phyloP scores from a whole-genome alignment of 805 yeast genomes.

The Candida multigemmis region DNA sequence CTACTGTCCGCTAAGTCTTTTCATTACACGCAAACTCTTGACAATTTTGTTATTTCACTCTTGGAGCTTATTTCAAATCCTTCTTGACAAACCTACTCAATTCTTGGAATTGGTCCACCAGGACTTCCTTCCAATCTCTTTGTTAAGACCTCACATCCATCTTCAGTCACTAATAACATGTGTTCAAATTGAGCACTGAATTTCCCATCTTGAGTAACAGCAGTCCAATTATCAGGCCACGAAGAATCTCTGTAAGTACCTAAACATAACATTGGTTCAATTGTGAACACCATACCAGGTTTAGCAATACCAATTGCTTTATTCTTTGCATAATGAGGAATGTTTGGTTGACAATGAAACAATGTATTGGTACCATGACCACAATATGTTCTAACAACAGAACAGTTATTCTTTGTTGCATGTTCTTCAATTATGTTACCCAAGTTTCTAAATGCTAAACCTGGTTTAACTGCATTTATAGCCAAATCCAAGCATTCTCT shows the following conservation, averaged over 20 bases:
- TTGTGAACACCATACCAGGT: constrained; percentile 94
- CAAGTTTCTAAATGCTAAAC: constrained; percentile 73
- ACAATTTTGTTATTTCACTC: too few relatives aligned
- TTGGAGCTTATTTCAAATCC: too few relatives aligned
- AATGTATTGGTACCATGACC: constrained; percentile 88
- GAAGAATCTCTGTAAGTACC: constrained; percentile 73
- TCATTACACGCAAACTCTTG: too few relatives aligned
- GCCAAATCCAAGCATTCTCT: constrained; percentile 83
- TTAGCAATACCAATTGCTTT: constrained; percentile 90
- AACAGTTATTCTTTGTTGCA: constrained; percentile 68
- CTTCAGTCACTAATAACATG: constrained; percentile 84
- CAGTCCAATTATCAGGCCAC: constrained; percentile 99
- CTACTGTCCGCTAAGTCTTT: too few relatives aligned
- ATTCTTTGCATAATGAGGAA: constrained; percentile 91
- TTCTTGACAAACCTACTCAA: too few relatives aligned
- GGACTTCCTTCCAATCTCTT: constrained; percentile 77
- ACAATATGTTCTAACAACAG: constrained; percentile 83
- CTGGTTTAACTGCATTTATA: constrained; percentile 82
- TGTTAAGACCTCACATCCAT: constrained; percentile 84
- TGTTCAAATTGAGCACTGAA: constrained; percentile 94
- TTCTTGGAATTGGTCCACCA: constrained; percentile 73
- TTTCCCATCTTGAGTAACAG: constrained; percentile 83
- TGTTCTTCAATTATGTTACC: constrained; percentile 86
- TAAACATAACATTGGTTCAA: constrained; percentile 92
- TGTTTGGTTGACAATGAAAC: constrained; percentile 88